These are phyloP conservation scores for Pythium pyrilobum DNA, from an alignment of 352 stramenopile genomes.

Conservation along the genomic window DNA sequence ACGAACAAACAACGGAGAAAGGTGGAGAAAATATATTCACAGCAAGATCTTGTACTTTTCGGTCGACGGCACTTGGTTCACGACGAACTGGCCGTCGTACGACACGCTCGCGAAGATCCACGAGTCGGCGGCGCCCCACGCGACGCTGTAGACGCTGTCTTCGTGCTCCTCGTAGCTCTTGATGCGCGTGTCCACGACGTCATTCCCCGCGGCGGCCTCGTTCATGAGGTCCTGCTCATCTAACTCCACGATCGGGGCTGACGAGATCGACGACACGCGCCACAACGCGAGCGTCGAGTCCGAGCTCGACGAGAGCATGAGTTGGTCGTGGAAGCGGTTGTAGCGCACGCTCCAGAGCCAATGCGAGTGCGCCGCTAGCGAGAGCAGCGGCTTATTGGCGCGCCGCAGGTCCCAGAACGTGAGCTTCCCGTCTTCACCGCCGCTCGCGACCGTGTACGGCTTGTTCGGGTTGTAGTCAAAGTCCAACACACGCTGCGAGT, in stretches of 20 bases:
- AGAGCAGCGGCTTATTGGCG: slow-evolving; percentile 68
- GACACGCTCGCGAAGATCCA: slow-evolving; percentile 96
- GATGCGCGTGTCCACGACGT: slow-evolving; percentile 69
- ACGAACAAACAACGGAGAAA: slow-evolving; percentile 20
- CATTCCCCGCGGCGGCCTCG: slow-evolving; percentile 41
- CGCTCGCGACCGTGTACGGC: slow-evolving; percentile 87
- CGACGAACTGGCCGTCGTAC: slow-evolving; percentile 92
- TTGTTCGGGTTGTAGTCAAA: slow-evolving; percentile 99
- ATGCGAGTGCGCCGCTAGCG: slow-evolving; percentile 89
- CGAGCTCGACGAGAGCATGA: slow-evolving; percentile 91
- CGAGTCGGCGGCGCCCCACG: slow-evolving; percentile 93
- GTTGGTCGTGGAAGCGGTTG: slow-evolving; percentile 98
- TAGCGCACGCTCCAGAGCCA: slow-evolving; percentile 91
- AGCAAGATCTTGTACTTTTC: slow-evolving; percentile 99
- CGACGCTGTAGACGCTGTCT: slow-evolving; percentile 90
- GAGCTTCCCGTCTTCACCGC: slow-evolving; percentile 92
- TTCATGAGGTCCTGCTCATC: slow-evolving; percentile 78
- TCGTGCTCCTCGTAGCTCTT: slow-evolving; percentile 93
- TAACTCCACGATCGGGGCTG: slow-evolving; percentile 93
- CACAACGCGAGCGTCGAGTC: slow-evolving; percentile 94
- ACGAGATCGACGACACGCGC: slow-evolving; percentile 96
- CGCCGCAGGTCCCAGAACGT: slow-evolving; percentile 98
- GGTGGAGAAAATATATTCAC: slow-evolving; percentile 35
- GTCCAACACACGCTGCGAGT: slow-evolving; percentile 58
- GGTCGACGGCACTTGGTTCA: slow-evolving; percentile 96